These are phyloP conservation scores for Bruguiera hainesii DNA, from an alignment of 441 rosid species.

Conservation along the genomic window DNA sequence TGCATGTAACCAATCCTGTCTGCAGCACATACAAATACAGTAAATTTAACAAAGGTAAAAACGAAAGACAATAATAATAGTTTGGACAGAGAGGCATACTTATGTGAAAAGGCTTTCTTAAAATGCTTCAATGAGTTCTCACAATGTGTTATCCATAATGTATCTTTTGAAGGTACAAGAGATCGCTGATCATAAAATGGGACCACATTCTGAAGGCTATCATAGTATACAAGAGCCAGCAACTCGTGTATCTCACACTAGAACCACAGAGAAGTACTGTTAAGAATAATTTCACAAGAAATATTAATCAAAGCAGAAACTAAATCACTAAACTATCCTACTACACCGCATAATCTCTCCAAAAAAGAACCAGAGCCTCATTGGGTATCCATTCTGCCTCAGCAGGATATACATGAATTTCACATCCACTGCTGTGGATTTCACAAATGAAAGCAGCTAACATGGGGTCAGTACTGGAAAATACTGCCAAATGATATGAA, in stretches of 20 bases:
- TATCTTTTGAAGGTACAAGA: conserved; percentile 76
- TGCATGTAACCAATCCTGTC: conserved; percentile 99
- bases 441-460: conserved; percentile 10
- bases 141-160: conserved; percentile 70
- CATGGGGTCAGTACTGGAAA: neutral
- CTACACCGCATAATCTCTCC: neutral
- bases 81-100: conserved; percentile 32
- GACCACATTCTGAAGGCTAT: conserved; percentile 99
- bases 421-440: neutral
- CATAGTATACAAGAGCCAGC: conserved; percentile 96
- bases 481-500: neutral
- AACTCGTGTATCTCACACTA: conserved; percentile 96
- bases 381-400: neutral
- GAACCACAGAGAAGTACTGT: conserved; percentile 32
- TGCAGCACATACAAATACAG: conserved; percentile 31
- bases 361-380: neutral
- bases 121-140: conserved; percentile 92
- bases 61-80: conserved; percentile 17
- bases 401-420: conserved; percentile 6
- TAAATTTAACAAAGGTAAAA: conserved; percentile 15
- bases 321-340: conserved; percentile 3
- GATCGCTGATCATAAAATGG: conserved; percentile 93
- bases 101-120: conserved; percentile 79
- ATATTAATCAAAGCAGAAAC: conserved; percentile 7
- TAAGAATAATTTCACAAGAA: conserved; percentile 20